Percentiles rank a stretch among this genome's conserved stretches.
Conservation (phyloP, 2,329 filamentous ascomycete species). For the Penicillium sclerotigenum region DNA sequence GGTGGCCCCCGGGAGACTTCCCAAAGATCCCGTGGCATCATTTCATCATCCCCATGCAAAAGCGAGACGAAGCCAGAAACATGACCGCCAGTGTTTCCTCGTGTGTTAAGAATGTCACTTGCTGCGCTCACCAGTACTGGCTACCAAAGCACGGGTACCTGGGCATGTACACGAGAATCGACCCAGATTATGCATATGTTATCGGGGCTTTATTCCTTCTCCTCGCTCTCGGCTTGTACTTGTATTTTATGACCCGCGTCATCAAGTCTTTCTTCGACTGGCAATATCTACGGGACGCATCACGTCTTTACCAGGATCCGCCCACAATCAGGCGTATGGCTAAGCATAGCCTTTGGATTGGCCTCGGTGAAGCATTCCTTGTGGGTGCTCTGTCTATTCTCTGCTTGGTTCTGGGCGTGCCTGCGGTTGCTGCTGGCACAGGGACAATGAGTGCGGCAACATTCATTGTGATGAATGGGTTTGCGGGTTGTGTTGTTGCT, state of each 20-base stretch:
- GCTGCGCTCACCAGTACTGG: not conserved
- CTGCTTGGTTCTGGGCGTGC: not conserved
- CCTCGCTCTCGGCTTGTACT: not conserved
- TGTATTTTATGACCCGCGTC: rapidly evolving
- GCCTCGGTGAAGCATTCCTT: not conserved
- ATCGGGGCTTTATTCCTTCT: not conserved
- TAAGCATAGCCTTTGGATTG: not conserved
- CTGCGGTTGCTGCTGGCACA: not conserved
- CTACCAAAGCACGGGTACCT: not conserved
- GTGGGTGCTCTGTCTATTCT: not conserved
- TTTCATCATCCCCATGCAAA: slow-evolving; percentile 37
- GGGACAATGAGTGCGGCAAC: not conserved
- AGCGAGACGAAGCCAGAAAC: not conserved
- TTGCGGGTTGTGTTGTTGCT: not conserved
- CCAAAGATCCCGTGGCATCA: slow-evolving; percentile 43
- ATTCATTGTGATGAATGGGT: not conserved
- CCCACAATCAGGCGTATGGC: not conserved
- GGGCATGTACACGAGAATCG: not conserved
- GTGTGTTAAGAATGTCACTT: rapidly evolving
- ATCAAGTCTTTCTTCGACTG: not conserved
- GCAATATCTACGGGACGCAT: not conserved
- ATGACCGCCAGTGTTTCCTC: not conserved
- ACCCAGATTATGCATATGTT: rapidly evolving
- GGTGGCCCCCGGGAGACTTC: slow-evolving; percentile 31
- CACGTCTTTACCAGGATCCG: not conserved